These are phyloP conservation scores for Acrocalymma vagum DNA, from an alignment of 2,329 filamentous ascomycete species.

Conservation along the genomic window DNA sequence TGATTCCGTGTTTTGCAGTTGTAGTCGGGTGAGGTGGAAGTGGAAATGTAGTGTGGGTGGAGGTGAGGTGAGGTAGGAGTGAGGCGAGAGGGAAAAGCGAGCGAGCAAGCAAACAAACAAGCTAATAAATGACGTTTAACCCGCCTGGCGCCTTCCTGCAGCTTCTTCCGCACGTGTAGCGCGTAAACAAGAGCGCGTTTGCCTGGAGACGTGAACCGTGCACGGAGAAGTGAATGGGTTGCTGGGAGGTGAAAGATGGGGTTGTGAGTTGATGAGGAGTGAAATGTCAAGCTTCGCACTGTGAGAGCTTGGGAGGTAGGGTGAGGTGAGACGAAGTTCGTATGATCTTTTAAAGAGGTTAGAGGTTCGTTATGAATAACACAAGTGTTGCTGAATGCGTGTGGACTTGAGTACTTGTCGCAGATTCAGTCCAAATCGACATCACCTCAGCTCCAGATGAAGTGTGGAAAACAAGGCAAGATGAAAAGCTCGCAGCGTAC, in stretches of 20 bases:
- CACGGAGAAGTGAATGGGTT: too few relatives aligned
- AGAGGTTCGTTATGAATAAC: constrained; percentile 1
- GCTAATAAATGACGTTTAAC: too few relatives aligned
- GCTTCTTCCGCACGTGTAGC: too few relatives aligned
- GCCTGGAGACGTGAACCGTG: too few relatives aligned
- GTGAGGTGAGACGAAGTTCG: constrained; percentile 2
- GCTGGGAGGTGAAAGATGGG: background rate
- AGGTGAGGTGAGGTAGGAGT: background rate
- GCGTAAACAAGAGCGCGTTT: too few relatives aligned
- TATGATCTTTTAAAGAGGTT: background rate
- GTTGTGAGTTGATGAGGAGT: background rate
- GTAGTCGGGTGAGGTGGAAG: background rate
- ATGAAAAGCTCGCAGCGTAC: too few relatives aligned
- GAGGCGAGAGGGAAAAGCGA: background rate
- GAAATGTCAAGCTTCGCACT: background rate
- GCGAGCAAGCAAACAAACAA: too few relatives aligned
- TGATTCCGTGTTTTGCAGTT: constrained; percentile 12
- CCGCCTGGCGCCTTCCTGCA: too few relatives aligned
- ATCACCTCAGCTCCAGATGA: too few relatives aligned
- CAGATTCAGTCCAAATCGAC: too few relatives aligned
- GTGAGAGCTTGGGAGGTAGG: constrained; percentile 1
- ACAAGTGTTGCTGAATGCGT: background rate
- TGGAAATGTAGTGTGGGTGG: background rate
- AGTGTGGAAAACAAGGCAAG: too few relatives aligned
- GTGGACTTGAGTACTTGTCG: too few relatives aligned